phyloP scores from a whole-genome alignment of 352 stramenopile genomes.

The Phytopythium delawarense region DNA sequence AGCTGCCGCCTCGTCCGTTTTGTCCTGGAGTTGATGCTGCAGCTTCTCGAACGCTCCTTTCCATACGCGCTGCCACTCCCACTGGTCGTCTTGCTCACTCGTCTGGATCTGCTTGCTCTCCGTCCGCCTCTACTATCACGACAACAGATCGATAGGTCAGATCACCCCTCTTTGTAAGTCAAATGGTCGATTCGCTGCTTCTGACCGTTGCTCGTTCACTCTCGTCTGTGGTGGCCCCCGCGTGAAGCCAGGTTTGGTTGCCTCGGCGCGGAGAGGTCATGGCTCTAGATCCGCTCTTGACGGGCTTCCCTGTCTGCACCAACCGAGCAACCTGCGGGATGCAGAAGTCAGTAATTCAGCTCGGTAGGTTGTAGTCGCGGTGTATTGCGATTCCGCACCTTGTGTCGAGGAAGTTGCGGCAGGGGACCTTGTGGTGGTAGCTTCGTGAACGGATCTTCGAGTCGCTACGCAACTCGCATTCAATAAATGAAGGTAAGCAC shows the following conservation, averaged over 20 bases:
- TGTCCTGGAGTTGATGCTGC: constrained; percentile 29
- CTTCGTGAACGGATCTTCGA: constrained; percentile 57
- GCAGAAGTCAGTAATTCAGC: no score
- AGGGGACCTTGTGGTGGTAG: constrained; percentile 61
- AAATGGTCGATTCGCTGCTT: neutral
- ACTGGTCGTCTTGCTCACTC: constrained; percentile 55
- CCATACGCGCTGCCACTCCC: constrained; percentile 67
- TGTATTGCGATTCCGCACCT: constrained; percentile 12
- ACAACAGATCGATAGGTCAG: neutral
- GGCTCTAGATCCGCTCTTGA: neutral
- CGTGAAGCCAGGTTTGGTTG: neutral
- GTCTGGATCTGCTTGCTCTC: constrained; percentile 55
- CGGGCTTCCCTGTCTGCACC: neutral
- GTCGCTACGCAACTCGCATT: constrained; percentile 12
- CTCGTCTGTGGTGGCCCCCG: neutral
- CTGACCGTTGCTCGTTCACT: neutral
- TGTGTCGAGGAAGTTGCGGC: constrained; percentile 38
- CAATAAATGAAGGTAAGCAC: neutral
- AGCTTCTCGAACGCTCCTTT: constrained; percentile 69
- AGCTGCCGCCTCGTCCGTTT: constrained; percentile 23
- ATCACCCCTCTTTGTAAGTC: neutral
- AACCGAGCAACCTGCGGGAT: neutral
- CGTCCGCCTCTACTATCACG: constrained; percentile 15
- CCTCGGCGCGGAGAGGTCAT: neutral
- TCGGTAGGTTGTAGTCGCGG: neutral